Conservation (phyloP, 139 green algal species). For the Auxenochlorella pyrenoidosa region DNA sequence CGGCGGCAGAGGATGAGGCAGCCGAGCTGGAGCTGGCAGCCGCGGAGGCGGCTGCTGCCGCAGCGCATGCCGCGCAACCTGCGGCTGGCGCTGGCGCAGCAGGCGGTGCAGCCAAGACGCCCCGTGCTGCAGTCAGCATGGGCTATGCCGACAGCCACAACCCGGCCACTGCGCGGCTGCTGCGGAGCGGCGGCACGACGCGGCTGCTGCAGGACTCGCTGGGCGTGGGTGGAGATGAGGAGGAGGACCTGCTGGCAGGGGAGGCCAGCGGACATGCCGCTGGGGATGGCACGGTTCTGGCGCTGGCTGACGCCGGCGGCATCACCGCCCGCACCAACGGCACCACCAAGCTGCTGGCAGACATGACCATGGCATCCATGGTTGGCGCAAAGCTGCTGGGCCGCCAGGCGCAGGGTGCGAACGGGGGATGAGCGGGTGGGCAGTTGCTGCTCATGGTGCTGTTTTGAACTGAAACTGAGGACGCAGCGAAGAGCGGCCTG, state of each 20-base stretch:
- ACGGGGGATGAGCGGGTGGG: no score
- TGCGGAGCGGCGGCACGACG: slow-evolving; percentile 53
- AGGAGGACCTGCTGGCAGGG: neutral
- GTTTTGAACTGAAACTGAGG: no score
- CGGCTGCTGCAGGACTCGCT: slow-evolving; percentile 34
- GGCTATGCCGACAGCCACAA: slow-evolving; percentile 54
- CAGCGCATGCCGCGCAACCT: neutral
- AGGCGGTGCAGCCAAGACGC: neutral
- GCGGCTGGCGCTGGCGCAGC: neutral
- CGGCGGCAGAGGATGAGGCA: neutral
- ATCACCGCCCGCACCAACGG: slow-evolving; percentile 30
- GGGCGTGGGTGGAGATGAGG: neutral
- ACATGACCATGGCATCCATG: slow-evolving; percentile 59
- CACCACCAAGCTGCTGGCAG: slow-evolving; percentile 69
- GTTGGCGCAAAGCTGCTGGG: slow-evolving; percentile 29
- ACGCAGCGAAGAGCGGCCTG: no score
- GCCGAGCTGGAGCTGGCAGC: neutral
- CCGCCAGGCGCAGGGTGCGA: neutral
- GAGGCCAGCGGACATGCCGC: neutral
- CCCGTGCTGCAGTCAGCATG: slow-evolving; percentile 21
- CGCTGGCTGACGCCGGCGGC: neutral
- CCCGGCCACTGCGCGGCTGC: slow-evolving; percentile 33
- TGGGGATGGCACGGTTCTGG: neutral
- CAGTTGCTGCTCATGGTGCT: no score
- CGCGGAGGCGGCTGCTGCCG: neutral